phyloP scores from a whole-genome alignment of 306 rosid genomes.

The Pterocarpus macrocarpus region DNA sequence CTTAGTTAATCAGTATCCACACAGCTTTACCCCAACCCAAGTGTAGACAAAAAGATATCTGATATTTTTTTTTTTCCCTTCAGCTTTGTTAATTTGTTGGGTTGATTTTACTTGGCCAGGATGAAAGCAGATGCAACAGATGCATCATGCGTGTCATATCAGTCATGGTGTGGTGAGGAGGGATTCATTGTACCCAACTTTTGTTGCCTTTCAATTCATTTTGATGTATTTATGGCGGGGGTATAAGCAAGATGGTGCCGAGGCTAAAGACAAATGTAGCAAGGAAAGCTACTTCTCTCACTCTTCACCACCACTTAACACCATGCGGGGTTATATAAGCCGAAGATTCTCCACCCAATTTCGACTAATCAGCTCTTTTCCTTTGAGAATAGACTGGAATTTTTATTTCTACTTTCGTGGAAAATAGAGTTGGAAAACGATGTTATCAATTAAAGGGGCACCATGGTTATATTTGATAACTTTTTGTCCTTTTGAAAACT shows the following conservation, averaged over 20 bases:
- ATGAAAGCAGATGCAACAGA: constrained; percentile 45
- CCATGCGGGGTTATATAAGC: neutral
- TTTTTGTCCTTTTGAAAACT: no score
- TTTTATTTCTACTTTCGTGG: constrained; percentile 7
- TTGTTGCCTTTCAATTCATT: constrained; percentile 50
- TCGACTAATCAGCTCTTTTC: neutral
- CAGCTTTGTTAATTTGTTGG: constrained; percentile 28
- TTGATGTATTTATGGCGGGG: constrained; percentile 52
- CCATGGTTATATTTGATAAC: neutral
- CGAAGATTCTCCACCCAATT: constrained; percentile 47
- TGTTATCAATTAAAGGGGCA: constrained; percentile 8
- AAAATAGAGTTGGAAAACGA: neutral
- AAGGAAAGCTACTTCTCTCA: constrained; percentile 49
- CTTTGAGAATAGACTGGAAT: neutral
- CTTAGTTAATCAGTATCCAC: constrained; percentile 42
- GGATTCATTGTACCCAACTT: constrained; percentile 43
- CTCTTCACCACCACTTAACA: constrained; percentile 29
- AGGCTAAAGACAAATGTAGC: constrained; percentile 52
- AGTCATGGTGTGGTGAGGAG: constrained; percentile 40
- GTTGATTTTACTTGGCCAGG: constrained; percentile 35
- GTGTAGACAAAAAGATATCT: neutral
- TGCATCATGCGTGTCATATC: constrained; percentile 56
- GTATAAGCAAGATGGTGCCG: constrained; percentile 47
- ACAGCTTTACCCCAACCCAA: neutral
- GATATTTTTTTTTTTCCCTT: constrained; percentile 36